These are phyloP conservation scores for Aegilops longissima DNA, from an alignment of 176 grass and related monocot species.

Conservation along the genomic window DNA sequence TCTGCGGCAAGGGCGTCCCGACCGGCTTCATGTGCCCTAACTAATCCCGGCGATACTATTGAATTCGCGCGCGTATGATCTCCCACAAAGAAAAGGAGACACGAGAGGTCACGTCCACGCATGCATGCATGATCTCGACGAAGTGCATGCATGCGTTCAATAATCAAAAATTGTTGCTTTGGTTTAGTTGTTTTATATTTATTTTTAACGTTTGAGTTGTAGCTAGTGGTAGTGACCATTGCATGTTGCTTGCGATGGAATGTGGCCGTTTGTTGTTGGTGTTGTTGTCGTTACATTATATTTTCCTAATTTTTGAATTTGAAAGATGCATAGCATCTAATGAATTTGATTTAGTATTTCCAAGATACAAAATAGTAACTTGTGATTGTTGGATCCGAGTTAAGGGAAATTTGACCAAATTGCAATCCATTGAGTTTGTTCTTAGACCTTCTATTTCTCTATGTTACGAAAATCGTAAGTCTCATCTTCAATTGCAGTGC, in stretches of 20 bases:
- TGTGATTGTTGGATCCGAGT: neutral
- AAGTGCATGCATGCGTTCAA: neutral
- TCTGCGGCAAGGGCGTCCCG: conserved; percentile 82
- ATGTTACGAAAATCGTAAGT: neutral
- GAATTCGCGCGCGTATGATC: neutral
- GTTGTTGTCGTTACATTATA: neutral
- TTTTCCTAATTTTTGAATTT: neutral
- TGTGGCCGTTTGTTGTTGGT: neutral
- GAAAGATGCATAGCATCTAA: neutral
- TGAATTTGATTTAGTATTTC: conserved; percentile 4
- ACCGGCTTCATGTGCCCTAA: conserved; percentile 78
- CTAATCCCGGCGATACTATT: neutral
- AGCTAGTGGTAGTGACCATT: neutral
- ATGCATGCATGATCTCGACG: neutral
- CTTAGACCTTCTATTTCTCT: neutral
- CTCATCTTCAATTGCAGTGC: no score
- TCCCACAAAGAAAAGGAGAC: no score
- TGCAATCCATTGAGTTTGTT: neutral
- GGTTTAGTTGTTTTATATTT: neutral
- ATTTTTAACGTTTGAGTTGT: neutral
- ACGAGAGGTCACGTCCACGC: neutral
- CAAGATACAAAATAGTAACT: neutral
- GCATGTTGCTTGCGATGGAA: neutral
- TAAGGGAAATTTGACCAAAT: neutral
- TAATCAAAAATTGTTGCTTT: neutral